Evolutionary conservation across 2,329 filamentous ascomycete genomes (phyloP).

Genomic region (Fusarium sp.): DNA sequence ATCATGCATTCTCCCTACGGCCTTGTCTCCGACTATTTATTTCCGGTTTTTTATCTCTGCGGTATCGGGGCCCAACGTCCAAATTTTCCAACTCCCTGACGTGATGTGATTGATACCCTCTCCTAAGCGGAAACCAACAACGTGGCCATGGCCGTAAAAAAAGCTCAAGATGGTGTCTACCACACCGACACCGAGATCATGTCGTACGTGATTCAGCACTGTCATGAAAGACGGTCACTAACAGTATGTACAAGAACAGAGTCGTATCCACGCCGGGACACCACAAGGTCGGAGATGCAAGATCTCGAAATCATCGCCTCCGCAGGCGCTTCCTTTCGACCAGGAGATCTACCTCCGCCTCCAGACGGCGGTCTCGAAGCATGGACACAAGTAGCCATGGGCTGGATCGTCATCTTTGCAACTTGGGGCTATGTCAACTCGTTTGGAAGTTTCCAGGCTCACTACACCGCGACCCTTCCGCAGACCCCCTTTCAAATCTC

Average conservation of each 20-base stretch:
- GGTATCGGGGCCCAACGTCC: constrained; percentile 1
- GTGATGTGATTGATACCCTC: background rate
- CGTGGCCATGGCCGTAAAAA: constrained; percentile 5
- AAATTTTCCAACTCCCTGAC: background rate
- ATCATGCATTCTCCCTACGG: background rate
- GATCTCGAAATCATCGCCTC: constrained; percentile 18
- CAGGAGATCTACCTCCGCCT: constrained; percentile 20
- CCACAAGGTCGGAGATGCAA: constrained; percentile 18
- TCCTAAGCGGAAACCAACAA: no score
- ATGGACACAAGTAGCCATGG: constrained; percentile 52
- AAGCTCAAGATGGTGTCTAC: background rate
- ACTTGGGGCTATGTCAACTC: constrained; percentile 58
- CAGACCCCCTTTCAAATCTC: constrained; percentile 52
- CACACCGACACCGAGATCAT: background rate
- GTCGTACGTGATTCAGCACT: background rate
- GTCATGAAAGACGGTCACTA: background rate
- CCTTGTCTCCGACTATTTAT: background rate
- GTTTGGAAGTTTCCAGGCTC: constrained; percentile 57
- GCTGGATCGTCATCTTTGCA: constrained; percentile 53
- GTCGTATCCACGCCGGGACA: background rate
- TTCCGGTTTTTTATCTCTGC: constrained; percentile 3
- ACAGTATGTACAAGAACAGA: background rate
- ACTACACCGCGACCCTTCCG: constrained; percentile 49
- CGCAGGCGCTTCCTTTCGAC: constrained; percentile 15
- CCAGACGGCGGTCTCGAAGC: constrained; percentile 44